Conservation (phyloP, 2,329 filamentous ascomycete species). For the Fusarium temperatum region DNA sequence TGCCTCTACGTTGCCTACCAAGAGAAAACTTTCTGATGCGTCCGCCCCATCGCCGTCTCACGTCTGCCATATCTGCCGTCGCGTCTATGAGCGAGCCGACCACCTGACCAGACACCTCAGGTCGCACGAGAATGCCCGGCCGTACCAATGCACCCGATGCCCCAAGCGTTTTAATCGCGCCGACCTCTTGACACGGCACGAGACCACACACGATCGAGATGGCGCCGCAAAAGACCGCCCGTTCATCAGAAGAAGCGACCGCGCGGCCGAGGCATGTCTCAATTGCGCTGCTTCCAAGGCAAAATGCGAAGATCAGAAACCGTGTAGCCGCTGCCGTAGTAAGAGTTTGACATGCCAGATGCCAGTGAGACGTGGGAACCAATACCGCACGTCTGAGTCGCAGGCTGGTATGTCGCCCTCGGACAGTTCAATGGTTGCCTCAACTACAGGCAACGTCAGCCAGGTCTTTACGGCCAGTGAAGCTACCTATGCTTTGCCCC, state of each 20-base stretch:
- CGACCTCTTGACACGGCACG: constrained; percentile 40
- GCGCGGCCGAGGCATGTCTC: constrained; percentile 41
- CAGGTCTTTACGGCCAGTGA: constrained; percentile 30
- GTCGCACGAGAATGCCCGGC: constrained; percentile 41
- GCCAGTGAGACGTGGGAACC: constrained; percentile 37
- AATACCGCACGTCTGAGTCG: constrained; percentile 40
- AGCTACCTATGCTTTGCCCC: constrained; percentile 20
- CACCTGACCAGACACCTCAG: constrained; percentile 41
- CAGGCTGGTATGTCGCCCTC: constrained; percentile 38
- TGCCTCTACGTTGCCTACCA: constrained; percentile 28
- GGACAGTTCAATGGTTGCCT: constrained; percentile 35
- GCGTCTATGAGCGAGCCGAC: constrained; percentile 41
- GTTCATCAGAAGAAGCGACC: constrained; percentile 39
- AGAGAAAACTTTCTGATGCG: constrained; percentile 40
- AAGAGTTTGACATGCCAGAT: constrained; percentile 41
- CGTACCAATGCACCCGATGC: constrained; percentile 42
- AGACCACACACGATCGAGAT: constrained; percentile 43
- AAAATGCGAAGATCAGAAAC: constrained; percentile 42
- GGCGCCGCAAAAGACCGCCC: constrained; percentile 39
- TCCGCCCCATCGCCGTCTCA: constrained; percentile 40
- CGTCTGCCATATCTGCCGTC: constrained; percentile 42
- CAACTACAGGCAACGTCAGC: constrained; percentile 27
- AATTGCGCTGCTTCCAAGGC: constrained; percentile 42
- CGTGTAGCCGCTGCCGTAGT: constrained; percentile 40
- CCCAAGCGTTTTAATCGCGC: constrained; percentile 42